Base-by-base conservation (phyloP, 2,329 filamentous ascomycete genomes). In the Alternaria longipes region DNA sequence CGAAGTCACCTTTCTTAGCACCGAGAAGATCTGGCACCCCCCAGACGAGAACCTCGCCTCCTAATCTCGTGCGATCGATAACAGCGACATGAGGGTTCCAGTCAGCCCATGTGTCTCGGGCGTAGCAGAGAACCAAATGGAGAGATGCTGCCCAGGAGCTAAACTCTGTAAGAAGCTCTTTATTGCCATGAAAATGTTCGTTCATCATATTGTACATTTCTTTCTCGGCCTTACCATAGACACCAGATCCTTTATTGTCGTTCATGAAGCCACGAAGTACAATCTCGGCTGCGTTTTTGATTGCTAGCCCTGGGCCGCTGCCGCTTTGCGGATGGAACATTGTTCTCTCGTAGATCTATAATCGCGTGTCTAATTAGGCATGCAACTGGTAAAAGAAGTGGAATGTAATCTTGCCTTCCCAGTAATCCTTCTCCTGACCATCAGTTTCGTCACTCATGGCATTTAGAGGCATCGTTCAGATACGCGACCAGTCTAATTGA, bases 141-240 rank as follows among this genome's bases (percentile, higher is more conserved):
- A 46, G 52, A 12, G 41, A 54, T 4, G 41, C 41, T 2, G 20
- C 30, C 41, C 30, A 54, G 2, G 41, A 54, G 32, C 52, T 54
- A 16, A 54, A 38, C 16, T 30, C 30, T 20, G 30, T 54, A 5
- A 28, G 9, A 5, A 36, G 16, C 5, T 16, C 8, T 11, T 9
- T n/a, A 5, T n/a, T 18, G 8, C 1, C 24, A 4, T 8, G 0
- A 9, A n/a, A 38, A 14, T 46, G 28, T 3, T 2, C 8, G 1
- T 28, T 2, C 11, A 12, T 16, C 52, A 46, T 46, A 0, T 1
- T 18, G 9, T 9, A 14, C 3, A 54, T 18, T 8, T 54, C 18
- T 3, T 11, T 18, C 20, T 54, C 41, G 5, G 16, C n/a, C 30
- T 28, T 26, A 26, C 7, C 24, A 26, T 26, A 26, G 24, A 26